Conservation (phyloP, 768 basidiomycete genomes). For the Phylloporus sp. region DNA sequence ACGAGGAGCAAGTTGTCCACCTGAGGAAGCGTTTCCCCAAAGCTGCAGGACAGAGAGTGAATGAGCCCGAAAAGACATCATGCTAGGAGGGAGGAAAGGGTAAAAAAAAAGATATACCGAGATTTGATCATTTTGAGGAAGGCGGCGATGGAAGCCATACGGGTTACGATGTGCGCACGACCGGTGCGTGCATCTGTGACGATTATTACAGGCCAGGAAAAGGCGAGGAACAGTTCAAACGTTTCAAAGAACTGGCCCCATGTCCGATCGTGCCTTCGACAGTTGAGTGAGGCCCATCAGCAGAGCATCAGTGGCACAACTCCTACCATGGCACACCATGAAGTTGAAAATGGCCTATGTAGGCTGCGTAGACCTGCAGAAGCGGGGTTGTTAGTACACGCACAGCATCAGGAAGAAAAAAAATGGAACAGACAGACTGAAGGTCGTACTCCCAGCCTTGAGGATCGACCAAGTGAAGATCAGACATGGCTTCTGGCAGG, state of each 20-base stretch:
- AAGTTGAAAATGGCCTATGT: constrained; percentile 74
- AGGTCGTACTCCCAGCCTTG: constrained; percentile 79
- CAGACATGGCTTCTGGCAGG: constrained; percentile 41
- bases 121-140: constrained; percentile 87
- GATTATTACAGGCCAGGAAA: constrained; percentile 80
- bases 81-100: background rate
- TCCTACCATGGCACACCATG: constrained; percentile 64
- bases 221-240: constrained; percentile 74
- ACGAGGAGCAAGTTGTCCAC: constrained; percentile 71
- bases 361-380: constrained; percentile 63
- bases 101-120: constrained; percentile 37
- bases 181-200: constrained; percentile 72
- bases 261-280: constrained; percentile 66
- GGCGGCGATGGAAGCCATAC: constrained; percentile 62
- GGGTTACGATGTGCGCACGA: constrained; percentile 76
- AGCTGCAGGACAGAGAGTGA: constrained; percentile 36
- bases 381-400: background rate
- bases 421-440: constrained; percentile 62
- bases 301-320: background rate
- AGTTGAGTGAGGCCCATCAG: background rate
- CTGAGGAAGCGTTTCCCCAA: constrained; percentile 69
- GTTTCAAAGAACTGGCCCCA: constrained; percentile 79
- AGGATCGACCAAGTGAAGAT: constrained; percentile 72
- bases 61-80: background rate
- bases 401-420: background rate